Evolutionary conservation across 805 yeast genomes (phyloP).

Genomic region (Isabelozyma pseudorhagii): DNA sequence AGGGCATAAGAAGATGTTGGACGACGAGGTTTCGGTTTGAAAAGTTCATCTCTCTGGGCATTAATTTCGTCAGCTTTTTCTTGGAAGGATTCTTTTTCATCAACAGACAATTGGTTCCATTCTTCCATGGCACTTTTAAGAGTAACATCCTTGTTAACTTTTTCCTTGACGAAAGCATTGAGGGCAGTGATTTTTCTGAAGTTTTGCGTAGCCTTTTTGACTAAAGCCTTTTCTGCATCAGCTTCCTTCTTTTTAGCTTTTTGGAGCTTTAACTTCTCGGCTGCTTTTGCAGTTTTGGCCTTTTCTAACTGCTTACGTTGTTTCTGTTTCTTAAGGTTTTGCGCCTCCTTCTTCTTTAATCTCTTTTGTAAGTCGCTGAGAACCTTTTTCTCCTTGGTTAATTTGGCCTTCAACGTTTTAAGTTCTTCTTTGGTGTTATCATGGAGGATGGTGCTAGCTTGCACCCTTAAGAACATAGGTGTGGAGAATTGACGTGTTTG

Average conservation of each 20-base stretch:
- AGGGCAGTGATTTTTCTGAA: constrained; percentile 19
- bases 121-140: constrained; percentile 14
- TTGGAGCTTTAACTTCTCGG: constrained; percentile 2
- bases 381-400: constrained; percentile 13
- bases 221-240: constrained; percentile 9
- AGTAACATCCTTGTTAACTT: constrained; percentile 2
- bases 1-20: constrained; percentile 29
- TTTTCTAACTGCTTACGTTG: constrained; percentile 15
- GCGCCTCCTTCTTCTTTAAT: constrained; percentile 5
- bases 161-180: constrained; percentile 23
- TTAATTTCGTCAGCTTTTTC: constrained; percentile 26
- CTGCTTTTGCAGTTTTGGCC: constrained; percentile 14
- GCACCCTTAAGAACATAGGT: no score
- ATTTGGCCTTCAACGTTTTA: constrained; percentile 13
- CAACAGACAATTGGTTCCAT: constrained; percentile 24
- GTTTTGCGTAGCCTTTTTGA: constrained; percentile 20
- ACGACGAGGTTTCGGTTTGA: constrained; percentile 30
- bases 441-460: neutral
- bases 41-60: constrained; percentile 18
- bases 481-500: no score
- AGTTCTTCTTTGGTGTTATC: constrained; percentile 11
- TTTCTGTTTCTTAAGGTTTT: constrained; percentile 2
- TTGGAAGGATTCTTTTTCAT: constrained; percentile 24
- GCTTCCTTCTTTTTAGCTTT: constrained; percentile 6
- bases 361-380: neutral